These are phyloP conservation scores for Penicillium sp. DNA, from an alignment of 2,329 filamentous ascomycete species.

Conservation along the genomic window DNA sequence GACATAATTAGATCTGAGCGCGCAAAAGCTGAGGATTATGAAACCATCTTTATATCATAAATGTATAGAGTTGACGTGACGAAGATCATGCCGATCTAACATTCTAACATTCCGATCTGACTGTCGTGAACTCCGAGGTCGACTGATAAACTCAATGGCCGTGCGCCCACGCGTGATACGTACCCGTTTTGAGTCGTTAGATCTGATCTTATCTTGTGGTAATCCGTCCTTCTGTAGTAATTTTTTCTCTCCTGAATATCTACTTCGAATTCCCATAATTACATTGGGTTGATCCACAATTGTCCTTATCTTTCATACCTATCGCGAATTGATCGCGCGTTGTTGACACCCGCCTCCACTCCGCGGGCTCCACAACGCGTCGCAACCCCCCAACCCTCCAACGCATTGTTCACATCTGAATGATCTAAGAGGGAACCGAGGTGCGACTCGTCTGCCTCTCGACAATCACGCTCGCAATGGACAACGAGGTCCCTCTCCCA, in stretches of 20 bases:
- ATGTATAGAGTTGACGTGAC: conserved; percentile 4
- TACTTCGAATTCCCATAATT: neutral
- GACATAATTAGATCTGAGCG: neutral
- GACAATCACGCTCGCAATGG: conserved; percentile 27
- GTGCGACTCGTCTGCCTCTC: neutral
- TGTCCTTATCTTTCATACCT: neutral
- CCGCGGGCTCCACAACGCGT: conserved; percentile 26
- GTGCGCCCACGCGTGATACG: conserved; percentile 21
- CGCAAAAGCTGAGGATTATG: neutral
- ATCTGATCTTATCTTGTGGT: conserved; percentile 23
- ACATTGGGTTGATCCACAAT: neutral
- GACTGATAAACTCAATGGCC: conserved; percentile 15
- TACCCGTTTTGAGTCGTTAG: conserved; percentile 12
- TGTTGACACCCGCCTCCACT: conserved; percentile 18
- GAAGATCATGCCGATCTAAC: conserved; percentile 22
- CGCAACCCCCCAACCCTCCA: conserved; percentile 9
- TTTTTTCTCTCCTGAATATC: neutral
- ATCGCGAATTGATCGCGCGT: conserved; percentile 8
- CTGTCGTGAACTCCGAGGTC: conserved; percentile 19
- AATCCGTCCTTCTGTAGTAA: neutral
- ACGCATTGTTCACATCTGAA: neutral
- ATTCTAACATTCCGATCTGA: conserved; percentile 23
- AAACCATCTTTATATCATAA: neutral
- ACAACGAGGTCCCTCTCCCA: conserved; percentile 40
- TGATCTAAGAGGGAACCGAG: neutral